Evolutionary conservation across 179 eudicot genomes (phyloP).

Genomic region (Monotropa hypopitys): DNA sequence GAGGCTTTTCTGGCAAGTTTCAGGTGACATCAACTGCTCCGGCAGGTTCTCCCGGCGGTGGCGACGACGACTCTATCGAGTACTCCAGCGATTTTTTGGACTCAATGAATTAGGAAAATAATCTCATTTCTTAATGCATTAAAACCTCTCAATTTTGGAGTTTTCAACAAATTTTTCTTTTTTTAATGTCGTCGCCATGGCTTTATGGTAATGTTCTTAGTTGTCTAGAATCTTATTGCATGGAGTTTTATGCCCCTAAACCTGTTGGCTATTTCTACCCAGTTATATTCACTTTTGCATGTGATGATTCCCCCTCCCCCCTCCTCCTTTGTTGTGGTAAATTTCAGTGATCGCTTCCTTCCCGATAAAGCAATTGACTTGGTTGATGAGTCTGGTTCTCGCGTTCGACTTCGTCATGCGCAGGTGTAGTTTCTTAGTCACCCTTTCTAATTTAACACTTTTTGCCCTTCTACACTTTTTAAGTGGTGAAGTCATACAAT

Average conservation of each 20-base stretch:
- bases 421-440: constrained; percentile 28
- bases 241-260: background rate
- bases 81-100: too few relatives aligned
- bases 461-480: background rate
- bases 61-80: too few relatives aligned
- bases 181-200: background rate
- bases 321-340: background rate
- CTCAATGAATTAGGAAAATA: too few relatives aligned
- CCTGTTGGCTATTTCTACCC: background rate
- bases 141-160: too few relatives aligned
- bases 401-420: constrained; percentile 79
- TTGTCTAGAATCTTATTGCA: background rate
- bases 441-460: background rate
- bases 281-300: background rate
- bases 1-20: too few relatives aligned
- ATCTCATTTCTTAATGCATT: too few relatives aligned
- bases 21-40: too few relatives aligned
- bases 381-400: constrained; percentile 96
- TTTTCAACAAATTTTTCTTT: too few relatives aligned
- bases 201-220: background rate
- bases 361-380: constrained; percentile 99
- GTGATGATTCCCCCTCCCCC: too few relatives aligned
- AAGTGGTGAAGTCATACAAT: background rate
- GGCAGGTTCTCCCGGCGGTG: too few relatives aligned
- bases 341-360: constrained; percentile 76